phyloP scores from a whole-genome alignment of 805 yeast genomes.

The Myxozyma sirexii region DNA sequence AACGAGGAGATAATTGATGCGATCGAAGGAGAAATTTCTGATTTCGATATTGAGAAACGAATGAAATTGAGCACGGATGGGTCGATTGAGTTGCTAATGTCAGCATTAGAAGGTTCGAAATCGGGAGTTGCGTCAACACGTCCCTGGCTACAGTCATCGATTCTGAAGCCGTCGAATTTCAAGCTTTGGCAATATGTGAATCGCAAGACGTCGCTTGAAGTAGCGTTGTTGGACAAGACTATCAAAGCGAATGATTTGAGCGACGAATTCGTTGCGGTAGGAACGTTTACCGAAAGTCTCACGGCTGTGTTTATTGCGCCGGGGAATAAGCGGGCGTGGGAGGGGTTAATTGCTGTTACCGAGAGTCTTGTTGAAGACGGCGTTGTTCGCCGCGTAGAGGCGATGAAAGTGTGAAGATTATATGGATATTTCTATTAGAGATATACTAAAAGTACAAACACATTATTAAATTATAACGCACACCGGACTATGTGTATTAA shows the following conservation, averaged over 20 bases:
- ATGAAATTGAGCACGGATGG: background rate
- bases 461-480: too few species aligned
- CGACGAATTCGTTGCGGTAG: constrained; percentile 50
- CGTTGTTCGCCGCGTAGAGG: background rate
- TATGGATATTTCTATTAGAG: too few species aligned
- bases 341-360: background rate
- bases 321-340: constrained; percentile 47
- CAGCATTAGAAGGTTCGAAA: constrained; percentile 33
- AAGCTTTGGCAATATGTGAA: constrained; percentile 71
- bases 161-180: constrained; percentile 71
- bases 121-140: constrained; percentile 35
- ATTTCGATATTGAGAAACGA: constrained; percentile 24
- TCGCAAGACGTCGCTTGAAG: constrained; percentile 56
- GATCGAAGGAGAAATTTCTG: constrained; percentile 64
- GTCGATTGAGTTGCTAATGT: constrained; percentile 26
- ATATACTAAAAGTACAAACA: too few species aligned
- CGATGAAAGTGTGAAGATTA: too few species aligned
- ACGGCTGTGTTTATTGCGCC: constrained; percentile 71
- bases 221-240: constrained; percentile 56
- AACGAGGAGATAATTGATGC: constrained; percentile 62
- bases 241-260: constrained; percentile 57
- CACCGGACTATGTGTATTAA: background rate
- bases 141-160: constrained; percentile 69
- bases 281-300: constrained; percentile 59
- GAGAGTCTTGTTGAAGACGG: background rate